phyloP scores from a whole-genome alignment of 495 filamentous ascomycete genomes.

The Rusavskia elegans region DNA sequence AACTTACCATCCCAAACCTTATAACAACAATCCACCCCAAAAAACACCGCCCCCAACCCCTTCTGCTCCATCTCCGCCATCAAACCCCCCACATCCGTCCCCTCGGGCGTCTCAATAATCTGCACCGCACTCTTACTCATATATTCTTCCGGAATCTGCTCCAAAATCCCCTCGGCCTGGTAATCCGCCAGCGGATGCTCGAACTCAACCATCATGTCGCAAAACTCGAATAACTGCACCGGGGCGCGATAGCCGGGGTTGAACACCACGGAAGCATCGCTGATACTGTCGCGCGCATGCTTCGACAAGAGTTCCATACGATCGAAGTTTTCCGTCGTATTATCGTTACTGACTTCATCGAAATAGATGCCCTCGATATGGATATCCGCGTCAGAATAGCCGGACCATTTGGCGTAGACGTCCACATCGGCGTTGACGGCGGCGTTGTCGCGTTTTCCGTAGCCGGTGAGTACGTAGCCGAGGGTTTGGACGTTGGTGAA shows the following conservation, averaged over 20 bases:
- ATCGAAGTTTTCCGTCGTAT: conserved; percentile 14
- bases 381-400: conserved; percentile 16
- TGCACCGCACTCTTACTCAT: conserved; percentile 1
- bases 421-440: conserved; percentile 23
- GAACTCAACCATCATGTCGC: conserved; percentile 6
- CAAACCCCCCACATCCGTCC: neutral
- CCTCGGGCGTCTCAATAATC: conserved; percentile 3
- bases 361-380: conserved; percentile 31
- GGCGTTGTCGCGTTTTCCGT: conserved; percentile 14
- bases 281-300: neutral
- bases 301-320: conserved; percentile 18
- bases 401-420: conserved; percentile 26
- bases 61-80: conserved; percentile 1
- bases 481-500: conserved; percentile 27
- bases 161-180: neutral
- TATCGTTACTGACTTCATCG: conserved; percentile 24
- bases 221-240: neutral
- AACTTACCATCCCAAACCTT: conserved; percentile 1
- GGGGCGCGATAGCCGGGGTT: conserved; percentile 5
- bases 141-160: neutral
- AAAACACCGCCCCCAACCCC: conserved; percentile 3
- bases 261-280: neutral
- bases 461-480: conserved; percentile 32
- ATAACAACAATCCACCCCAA: conserved; percentile 4
- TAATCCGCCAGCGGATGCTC: conserved; percentile 2